A percentile compares a stretch with the other conserved stretches of the same genome.
These are phyloP conservation scores for Schizochytrium sp. DNA, from an alignment of 108 stramenopile species.

Conservation along the genomic window DNA sequence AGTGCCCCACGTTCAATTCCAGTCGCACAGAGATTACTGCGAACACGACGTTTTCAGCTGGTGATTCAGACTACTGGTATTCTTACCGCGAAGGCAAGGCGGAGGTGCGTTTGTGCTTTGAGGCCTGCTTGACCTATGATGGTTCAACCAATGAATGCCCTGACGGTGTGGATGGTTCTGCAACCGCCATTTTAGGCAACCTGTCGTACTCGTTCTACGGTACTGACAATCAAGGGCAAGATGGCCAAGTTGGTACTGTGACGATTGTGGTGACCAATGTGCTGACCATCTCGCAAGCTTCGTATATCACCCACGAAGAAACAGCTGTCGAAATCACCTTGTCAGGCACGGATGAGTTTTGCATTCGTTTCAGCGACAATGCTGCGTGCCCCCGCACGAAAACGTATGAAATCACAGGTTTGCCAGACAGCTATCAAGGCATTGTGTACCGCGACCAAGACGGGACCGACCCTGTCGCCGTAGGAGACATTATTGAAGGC, in stretches of 20 bases:
- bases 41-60: not conserved
- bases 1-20: not conserved
- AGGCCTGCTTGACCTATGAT: not conserved
- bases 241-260: not conserved
- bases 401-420: not conserved
- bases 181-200: not conserved
- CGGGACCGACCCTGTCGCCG: not conserved
- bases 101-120: not conserved
- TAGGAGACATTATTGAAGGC: not conserved
- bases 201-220: not conserved
- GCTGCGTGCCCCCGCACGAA: not conserved
- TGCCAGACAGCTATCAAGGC: not conserved
- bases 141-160: not conserved
- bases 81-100: not conserved
- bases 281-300: not conserved
- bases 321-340: not conserved
- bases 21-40: not conserved
- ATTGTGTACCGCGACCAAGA: constrained; percentile 6
- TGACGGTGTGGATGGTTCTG: not conserved
- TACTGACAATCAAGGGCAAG: not conserved
- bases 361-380: not conserved
- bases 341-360: not conserved
- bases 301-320: not conserved
- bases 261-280: constrained; percentile 36
- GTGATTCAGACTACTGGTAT: not conserved